Percentiles rank a stretch among this genome's conserved stretches.
Evolutionary conservation across 805 yeast species (phyloP).

Genomic region (Wickerhamiella alocasiicola): DNA sequence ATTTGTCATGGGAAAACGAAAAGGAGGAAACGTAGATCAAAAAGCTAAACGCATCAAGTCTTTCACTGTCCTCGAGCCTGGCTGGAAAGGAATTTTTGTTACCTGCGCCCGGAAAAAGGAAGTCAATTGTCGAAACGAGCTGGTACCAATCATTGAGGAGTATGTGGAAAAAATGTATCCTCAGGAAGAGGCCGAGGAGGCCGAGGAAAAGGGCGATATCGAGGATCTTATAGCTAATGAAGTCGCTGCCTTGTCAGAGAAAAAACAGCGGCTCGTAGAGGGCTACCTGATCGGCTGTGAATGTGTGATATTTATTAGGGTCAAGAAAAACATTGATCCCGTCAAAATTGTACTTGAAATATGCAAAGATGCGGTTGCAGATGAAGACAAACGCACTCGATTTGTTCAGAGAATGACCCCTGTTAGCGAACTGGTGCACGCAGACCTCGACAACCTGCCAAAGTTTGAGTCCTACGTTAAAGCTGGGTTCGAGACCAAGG

Average conservation of each 20-base stretch:
- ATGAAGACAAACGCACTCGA: slow-evolving; percentile 44
- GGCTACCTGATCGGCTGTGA: slow-evolving; percentile 26
- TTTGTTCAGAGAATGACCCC: slow-evolving; percentile 75
- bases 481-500: slow-evolving; percentile 50
- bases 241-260: slow-evolving; percentile 39
- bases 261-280: slow-evolving; percentile 21
- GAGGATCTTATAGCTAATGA: slow-evolving; percentile 71
- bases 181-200: slow-evolving; percentile 30
- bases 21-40: slow-evolving; percentile 1
- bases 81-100: slow-evolving; percentile 76
- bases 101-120: slow-evolving; percentile 80
- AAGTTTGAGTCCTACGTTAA: slow-evolving; percentile 45
- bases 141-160: slow-evolving; percentile 17
- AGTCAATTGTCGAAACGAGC: slow-evolving; percentile 20
- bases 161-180: slow-evolving; percentile 28
- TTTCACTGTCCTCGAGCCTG: slow-evolving; percentile 47
- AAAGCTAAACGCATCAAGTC: slow-evolving; percentile 8
- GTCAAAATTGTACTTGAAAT: slow-evolving; percentile 52
- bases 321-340: slow-evolving; percentile 68
- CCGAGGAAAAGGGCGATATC: slow-evolving; percentile 35
- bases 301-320: slow-evolving; percentile 65
- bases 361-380: slow-evolving; percentile 45
- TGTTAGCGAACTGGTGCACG: slow-evolving; percentile 58
- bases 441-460: slow-evolving; percentile 54
- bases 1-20: no score